Evolutionary conservation across 23 red algal species (phyloP), one percentile per base, ranked within the genome.

Genomic region (Gracilariopsis chorda): DNA sequence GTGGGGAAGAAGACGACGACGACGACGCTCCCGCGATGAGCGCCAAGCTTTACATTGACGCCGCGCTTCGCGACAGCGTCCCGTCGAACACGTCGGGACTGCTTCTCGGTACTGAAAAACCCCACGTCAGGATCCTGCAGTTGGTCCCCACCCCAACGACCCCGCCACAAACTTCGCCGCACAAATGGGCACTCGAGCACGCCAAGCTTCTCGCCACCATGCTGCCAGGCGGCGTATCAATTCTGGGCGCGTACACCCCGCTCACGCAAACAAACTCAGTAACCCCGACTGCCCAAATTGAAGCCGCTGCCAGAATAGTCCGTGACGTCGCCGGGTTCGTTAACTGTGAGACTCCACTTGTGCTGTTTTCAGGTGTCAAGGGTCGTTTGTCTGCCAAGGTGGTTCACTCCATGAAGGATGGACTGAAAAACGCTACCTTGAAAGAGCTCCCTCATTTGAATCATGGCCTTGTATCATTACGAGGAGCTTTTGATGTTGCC

Each of bases 21-120:
- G n/a, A n/a, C n/a, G n/a, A n/a, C n/a, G n/a, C n/a, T n/a, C n/a
- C n/a, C n/a, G n/a, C 62, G 3, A 77, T 88, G 65, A 53, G 32
- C 23, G 48, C 5, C 46, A 88, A 88, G 46, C 47, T 74, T 30
- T n/a, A 74, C 25, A n/a, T 88, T 4, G 84, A 88, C 84, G 47
- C 84, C 9, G n/a, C 25, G 34, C 44, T 88, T 28, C 40, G 53
- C 44, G 60, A 46, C 10, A 36, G 21, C 20, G 32, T 46, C 32
- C 46, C 33, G 1, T 40, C 67, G 45, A n/a, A 19, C 62, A 34
- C 48, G 16, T 19, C 57, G 14, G 83, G 64, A 19, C 27, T 87
- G 59, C 25, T 87, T 13, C 64, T 87, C 14, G 83, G 83, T 49
- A 68, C 61, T 17, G 10, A 20, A 19, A 25, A 34, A 4, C 60